phyloP scores from a whole-genome alignment of 2,329 filamentous ascomycete genomes.

The Penicillium paneum region DNA sequence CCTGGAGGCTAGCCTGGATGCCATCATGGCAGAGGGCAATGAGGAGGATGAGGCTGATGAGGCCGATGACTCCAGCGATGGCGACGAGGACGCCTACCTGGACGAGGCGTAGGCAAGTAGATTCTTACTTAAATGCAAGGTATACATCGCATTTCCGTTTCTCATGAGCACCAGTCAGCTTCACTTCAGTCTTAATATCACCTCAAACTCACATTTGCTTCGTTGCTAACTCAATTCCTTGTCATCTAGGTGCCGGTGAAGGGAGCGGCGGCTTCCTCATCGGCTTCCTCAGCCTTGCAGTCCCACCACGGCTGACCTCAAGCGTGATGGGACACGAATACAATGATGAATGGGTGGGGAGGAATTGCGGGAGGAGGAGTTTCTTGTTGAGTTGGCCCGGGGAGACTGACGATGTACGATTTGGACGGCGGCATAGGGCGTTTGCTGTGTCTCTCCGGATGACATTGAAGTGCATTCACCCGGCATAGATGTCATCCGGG shows the following conservation, averaged over 20 bases:
- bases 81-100: neutral
- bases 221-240: neutral
- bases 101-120: neutral
- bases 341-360: neutral
- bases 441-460: neutral
- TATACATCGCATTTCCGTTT: neutral
- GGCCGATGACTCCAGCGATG: neutral
- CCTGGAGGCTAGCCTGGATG: neutral
- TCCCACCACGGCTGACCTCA: neutral
- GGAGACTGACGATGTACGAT: neutral
- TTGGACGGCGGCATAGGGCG: neutral
- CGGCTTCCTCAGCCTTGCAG: neutral
- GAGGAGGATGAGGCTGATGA: neutral
- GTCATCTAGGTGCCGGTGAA: neutral
- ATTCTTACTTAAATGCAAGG: neutral
- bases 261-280: neutral
- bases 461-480: neutral
- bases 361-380: neutral
- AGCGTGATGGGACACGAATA: neutral
- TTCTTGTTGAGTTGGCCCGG: neutral
- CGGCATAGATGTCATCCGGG: neutral
- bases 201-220: neutral
- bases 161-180: neutral
- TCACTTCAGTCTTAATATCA: neutral
- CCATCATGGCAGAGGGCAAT: neutral